A percentile compares a stretch with the other conserved stretches of the same genome.
Evolutionary conservation across 257 asterid species (phyloP).

Genomic region (Plantago elongata): DNA sequence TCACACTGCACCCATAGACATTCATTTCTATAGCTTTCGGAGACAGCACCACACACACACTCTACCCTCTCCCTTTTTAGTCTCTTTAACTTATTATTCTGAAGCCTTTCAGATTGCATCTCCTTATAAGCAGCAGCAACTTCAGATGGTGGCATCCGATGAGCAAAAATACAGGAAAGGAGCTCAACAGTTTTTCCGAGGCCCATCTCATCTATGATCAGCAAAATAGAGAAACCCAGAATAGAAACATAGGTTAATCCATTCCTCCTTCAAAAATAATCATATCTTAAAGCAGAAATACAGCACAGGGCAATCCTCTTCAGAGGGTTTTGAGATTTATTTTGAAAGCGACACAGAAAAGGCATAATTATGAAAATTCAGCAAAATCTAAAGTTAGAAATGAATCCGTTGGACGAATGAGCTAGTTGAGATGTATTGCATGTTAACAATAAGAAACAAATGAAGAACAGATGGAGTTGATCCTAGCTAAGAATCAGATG

Average conservation of each 20-base stretch:
- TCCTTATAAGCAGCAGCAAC: conserved; percentile 31
- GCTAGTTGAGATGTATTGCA: not conserved
- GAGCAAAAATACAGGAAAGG: conserved; percentile 74
- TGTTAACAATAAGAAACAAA: not conserved
- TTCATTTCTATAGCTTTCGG: conserved; percentile 66
- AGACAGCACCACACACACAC: conserved; percentile 89
- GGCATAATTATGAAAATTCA: not conserved
- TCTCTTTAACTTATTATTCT: conserved; percentile 48
- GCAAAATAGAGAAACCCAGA: conserved; percentile 25
- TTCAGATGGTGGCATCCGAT: conserved; percentile 65
- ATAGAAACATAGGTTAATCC: conserved; percentile 27
- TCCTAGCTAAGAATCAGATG: not conserved
- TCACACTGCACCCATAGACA: conserved; percentile 99
- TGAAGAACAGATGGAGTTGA: not conserved
- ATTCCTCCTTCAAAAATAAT: not conserved
- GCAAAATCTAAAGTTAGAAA: not conserved
- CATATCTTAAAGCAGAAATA: not conserved
- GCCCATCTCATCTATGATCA: conserved; percentile 88
- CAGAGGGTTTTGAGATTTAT: too few species aligned
- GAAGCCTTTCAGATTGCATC: conserved; percentile 34
- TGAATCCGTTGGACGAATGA: not conserved
- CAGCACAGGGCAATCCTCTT: conserved; percentile 1
- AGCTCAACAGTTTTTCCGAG: conserved; percentile 97
- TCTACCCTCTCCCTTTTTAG: conserved; percentile 88
- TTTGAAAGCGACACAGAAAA: too few species aligned